phyloP scores from a whole-genome alignment of 306 rosid genomes.

The Citrullus mucosospermus region DNA sequence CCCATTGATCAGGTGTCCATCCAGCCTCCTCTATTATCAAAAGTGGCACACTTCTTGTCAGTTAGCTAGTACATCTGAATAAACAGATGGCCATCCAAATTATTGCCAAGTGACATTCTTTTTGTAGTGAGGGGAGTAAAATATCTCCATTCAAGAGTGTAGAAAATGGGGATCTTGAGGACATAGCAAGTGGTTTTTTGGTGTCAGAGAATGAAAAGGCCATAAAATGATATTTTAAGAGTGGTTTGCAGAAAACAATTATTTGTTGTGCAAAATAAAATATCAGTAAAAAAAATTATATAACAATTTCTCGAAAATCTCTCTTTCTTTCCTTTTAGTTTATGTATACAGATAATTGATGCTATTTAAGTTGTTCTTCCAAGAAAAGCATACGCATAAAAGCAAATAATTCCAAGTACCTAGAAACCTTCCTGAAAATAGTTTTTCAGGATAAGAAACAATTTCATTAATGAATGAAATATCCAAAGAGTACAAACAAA shows the following conservation, averaged over 20 bases:
- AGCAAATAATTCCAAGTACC: background rate
- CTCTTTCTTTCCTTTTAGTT: background rate
- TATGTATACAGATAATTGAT: background rate
- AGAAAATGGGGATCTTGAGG: background rate
- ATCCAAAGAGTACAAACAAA: too few species aligned
- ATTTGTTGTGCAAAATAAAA: background rate
- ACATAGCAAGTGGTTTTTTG: background rate
- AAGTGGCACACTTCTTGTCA: conserved; percentile 16
- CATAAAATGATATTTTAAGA: background rate
- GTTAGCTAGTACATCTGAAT: conserved; percentile 3
- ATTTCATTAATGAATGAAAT: too few species aligned
- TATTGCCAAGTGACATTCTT: background rate
- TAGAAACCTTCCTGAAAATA: background rate
- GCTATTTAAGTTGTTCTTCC: background rate
- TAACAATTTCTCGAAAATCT: background rate
- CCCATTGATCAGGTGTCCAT: conserved; percentile 94
- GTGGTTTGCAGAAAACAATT: background rate
- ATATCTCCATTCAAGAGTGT: background rate
- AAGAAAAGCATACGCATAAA: background rate
- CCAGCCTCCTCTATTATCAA: conserved; percentile 78
- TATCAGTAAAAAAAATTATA: background rate
- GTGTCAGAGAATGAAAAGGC: background rate
- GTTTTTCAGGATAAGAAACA: too few species aligned
- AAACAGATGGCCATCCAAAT: background rate
- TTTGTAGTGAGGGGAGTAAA: background rate